Conservation (phyloP, 1,284 basidiomycete species). For the Limonomyces culmigenus region DNA sequence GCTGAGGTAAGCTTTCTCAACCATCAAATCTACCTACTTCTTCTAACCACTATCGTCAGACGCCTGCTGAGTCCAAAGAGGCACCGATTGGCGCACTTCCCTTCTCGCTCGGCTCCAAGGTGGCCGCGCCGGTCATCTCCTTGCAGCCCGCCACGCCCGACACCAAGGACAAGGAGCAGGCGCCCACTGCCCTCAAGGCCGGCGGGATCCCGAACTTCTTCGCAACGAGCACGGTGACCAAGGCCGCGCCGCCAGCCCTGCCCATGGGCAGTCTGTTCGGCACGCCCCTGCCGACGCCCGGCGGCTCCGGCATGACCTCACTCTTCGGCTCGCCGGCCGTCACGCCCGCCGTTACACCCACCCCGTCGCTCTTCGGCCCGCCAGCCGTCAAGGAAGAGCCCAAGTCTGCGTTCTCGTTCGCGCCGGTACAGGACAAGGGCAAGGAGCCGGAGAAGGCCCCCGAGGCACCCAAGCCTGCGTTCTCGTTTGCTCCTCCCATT, state of each 20-base stretch:
- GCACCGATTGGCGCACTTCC: conserved; percentile 46
- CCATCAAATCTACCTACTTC: neutral
- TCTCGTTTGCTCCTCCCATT: conserved; percentile 8
- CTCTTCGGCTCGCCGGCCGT: conserved; percentile 1
- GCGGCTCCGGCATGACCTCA: neutral
- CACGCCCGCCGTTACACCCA: too few species aligned
- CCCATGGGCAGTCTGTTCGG: neutral
- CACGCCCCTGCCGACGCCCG: neutral
- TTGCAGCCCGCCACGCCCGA: conserved; percentile 7
- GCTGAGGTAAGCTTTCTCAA: too few species aligned
- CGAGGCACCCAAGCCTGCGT: conserved; percentile 5
- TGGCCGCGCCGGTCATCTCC: conserved; percentile 5
- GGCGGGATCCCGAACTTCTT: conserved; percentile 33
- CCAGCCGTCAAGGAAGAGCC: conserved; percentile 8
- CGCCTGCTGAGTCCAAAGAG: conserved; percentile 30
- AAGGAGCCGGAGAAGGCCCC: conserved; percentile 6
- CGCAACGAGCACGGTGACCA: too few species aligned
- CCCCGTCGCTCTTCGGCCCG: conserved; percentile 9
- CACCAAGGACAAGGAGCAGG: conserved; percentile 2
- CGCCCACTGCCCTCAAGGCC: conserved; percentile 6
- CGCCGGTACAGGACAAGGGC: too few species aligned
- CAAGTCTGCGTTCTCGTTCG: conserved; percentile 13
- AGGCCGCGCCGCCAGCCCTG: too few species aligned
- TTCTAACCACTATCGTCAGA: conserved; percentile 16
- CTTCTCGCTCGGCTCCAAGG: conserved; percentile 36